Evolutionary conservation across 2,329 filamentous ascomycete species (phyloP), one percentile per base, ranked within the genome.

Genomic region (Calonectria pseudoreteaudii): DNA sequence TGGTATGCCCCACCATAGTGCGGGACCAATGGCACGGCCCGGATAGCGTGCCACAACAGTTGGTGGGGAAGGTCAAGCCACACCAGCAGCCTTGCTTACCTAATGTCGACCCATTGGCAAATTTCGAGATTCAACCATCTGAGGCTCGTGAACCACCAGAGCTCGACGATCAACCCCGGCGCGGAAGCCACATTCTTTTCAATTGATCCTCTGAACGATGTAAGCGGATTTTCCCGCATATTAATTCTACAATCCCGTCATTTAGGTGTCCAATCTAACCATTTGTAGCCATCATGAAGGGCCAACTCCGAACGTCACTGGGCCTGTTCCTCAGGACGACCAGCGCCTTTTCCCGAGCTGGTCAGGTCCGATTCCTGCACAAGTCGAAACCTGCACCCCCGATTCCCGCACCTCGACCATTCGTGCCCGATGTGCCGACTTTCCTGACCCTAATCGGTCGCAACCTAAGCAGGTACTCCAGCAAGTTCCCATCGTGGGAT

Each of bases 361-460:
- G 82, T 62, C 87, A 88, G 75, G 80, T 83, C 73, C 81, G 87
- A 84, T 86, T 85, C 80, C 83, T 87, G 49, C 86, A 88, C 81
- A 86, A 84, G 80, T 83, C 84, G 73, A 79, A 83, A 72, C 80
- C 84, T 44, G 74, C 81, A 18, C 86, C 81, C 53, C 79, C 82
- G 9, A 86, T 91, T 38, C 96, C 96, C 3, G 82, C 88, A 30
- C 94, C 95, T 0, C 98, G 94, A 47, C 94, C 95, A 1, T 95
- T 98, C 80, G 93, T 98, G 49, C 96, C 96, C 38, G 93, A 98
- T 83, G 92, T 95, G 50, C 83, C 90, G 79, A 97, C 96, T 20
- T 98, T 99, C 85, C 93, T 98, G 75, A 95, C 91, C 44, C 89
- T 98, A 73, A 98, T 98, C 85, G 97, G 97, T 79, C 96, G 97